Conservation (phyloP, 129 eudicot genomes). For the Solidago caesia region DNA sequence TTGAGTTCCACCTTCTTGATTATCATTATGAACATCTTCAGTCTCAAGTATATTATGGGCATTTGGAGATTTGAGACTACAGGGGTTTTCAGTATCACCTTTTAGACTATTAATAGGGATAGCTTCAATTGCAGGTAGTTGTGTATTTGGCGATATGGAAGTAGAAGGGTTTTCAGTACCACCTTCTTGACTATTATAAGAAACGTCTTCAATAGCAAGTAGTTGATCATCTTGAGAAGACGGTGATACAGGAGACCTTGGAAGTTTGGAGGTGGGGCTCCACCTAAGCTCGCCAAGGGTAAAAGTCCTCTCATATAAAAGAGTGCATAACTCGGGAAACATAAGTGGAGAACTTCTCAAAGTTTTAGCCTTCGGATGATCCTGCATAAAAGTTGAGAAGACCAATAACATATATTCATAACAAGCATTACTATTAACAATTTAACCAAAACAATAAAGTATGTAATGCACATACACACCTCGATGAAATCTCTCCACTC, state of each 20-base stretch:
- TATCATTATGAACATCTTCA: not conserved
- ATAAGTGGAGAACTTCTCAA: conserved; percentile 2
- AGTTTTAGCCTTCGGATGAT: not conserved
- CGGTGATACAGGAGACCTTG: not conserved
- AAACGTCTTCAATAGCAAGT: too few relatives aligned
- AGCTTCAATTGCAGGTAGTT: not conserved
- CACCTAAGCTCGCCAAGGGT: not conserved
- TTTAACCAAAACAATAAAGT: not conserved
- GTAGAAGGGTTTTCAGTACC: not conserved
- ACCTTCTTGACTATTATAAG: not conserved
- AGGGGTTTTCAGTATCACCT: not conserved
- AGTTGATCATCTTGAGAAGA: not conserved
- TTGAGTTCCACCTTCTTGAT: not conserved
- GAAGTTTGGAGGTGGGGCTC: conserved; percentile 1
- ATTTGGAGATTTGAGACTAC: not conserved
- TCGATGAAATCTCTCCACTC: not conserved
- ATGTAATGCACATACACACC: not conserved
- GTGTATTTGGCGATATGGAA: not conserved
- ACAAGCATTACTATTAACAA: not conserved
- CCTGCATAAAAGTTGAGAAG: not conserved
- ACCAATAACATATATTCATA: not conserved
- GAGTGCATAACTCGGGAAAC: not conserved
- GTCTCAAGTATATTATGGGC: not conserved
- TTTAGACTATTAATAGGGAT: not conserved
- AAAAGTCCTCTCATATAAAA: not conserved